phyloP scores from a whole-genome alignment of 2,329 filamentous ascomycete genomes.

The Fusarium mangiferae region DNA sequence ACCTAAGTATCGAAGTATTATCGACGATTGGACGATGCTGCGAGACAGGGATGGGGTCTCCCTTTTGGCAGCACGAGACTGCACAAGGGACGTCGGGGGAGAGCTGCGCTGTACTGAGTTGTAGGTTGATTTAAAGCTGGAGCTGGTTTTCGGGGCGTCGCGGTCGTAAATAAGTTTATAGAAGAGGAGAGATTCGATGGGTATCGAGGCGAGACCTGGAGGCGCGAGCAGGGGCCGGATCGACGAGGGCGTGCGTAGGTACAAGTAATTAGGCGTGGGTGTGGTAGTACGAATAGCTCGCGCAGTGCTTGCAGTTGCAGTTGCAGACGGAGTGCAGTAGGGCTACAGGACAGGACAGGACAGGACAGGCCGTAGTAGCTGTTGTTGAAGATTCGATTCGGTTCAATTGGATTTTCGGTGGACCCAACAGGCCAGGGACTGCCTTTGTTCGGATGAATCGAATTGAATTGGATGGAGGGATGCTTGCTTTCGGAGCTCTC shows the following conservation, averaged over 20 bases:
- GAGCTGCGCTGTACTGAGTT: not conserved
- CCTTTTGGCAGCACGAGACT: constrained; percentile 26
- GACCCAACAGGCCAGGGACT: constrained; percentile 13
- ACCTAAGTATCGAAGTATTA: constrained; percentile 5
- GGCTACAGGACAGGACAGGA: not conserved
- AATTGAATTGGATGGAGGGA: not conserved
- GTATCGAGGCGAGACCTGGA: constrained; percentile 8
- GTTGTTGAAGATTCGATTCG: constrained; percentile 29
- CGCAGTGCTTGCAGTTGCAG: constrained; percentile 9
- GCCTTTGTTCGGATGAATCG: constrained; percentile 25
- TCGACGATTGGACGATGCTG: constrained; percentile 35
- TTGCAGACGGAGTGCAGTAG: constrained; percentile 13
- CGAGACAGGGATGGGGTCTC: constrained; percentile 26
- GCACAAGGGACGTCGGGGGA: constrained; percentile 1
- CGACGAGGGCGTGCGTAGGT: constrained; percentile 16
- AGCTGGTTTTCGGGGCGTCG: constrained; percentile 19
- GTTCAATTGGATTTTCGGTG: constrained; percentile 20
- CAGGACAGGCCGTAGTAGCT: not conserved
- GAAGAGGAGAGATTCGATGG: constrained; percentile 1
- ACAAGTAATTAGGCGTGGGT: not conserved
- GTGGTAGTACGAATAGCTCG: constrained; percentile 4
- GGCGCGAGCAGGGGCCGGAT: constrained; percentile 19
- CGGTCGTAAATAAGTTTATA: not conserved
- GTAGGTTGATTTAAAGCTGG: constrained; percentile 22
- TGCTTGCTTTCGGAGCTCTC: constrained; percentile 28